phyloP scores from a whole-genome alignment of 495 filamentous ascomycete genomes.

The Tuber microsphaerosporum region DNA sequence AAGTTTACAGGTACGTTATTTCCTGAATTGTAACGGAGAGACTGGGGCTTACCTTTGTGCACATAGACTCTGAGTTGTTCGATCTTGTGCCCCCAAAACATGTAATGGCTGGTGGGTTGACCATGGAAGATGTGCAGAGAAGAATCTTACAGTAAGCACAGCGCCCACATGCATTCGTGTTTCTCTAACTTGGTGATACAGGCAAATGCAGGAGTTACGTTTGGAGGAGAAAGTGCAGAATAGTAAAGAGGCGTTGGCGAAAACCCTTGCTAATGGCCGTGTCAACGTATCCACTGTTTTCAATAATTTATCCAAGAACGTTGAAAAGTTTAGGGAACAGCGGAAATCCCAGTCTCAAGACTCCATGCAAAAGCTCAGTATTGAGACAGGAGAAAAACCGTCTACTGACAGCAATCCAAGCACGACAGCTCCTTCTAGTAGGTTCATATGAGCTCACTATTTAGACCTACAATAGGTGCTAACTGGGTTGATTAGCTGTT shows the following conservation, averaged over 20 bases:
- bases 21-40: neutral
- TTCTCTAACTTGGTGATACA: conserved; percentile 24
- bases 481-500: neutral
- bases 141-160: conserved; percentile 74
- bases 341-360: conserved; percentile 31
- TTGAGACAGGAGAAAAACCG: conserved; percentile 6
- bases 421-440: conserved; percentile 1
- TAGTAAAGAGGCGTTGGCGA: conserved; percentile 57
- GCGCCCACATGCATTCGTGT: neutral
- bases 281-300: conserved; percentile 63
- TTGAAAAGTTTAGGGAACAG: conserved; percentile 61
- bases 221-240: conserved; percentile 62
- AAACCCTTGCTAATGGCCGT: conserved; percentile 59
- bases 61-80: conserved; percentile 77
- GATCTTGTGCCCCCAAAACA: conserved; percentile 89
- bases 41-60: conserved; percentile 18
- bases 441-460: neutral
- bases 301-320: conserved; percentile 64
- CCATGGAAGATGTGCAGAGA: conserved; percentile 89
- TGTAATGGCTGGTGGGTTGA: conserved; percentile 87
- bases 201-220: conserved; percentile 53
- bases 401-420: conserved; percentile 9
- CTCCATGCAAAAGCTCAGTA: conserved; percentile 21
- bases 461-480: neutral
- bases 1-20: conserved; percentile 48